Evolutionary conservation across 768 basidiomycete genomes (phyloP), one percentile per base, ranked within the genome.

Genomic region (Mycena venus): DNA sequence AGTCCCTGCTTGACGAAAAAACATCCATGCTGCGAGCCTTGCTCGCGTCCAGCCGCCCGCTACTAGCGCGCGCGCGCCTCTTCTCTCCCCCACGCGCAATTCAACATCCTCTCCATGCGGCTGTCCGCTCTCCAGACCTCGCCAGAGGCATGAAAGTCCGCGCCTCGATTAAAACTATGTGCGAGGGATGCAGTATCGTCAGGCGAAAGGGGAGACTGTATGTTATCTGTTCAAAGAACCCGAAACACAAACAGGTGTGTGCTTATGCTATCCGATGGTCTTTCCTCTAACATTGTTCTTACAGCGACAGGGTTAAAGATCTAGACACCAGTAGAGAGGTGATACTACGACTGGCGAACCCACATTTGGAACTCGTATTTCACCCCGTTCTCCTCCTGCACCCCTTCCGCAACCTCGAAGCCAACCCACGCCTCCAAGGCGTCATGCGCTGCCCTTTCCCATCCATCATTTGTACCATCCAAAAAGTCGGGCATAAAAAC

Each of bases 341-440:
- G 36, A 21, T 31, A 27, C 62, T 79, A 81, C 69, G 72, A 36
- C 67, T 80, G 81, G 64, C 90, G 89, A 61, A 91, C 88, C 98
- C 98, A 99, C 96, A 99, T 96, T 86, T 99, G 95, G 83, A 93
- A 98, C 85, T 95, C 94, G 82, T 97, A 99, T 76, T 89, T 87
- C 55, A 96, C 86, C 12, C 93, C 95, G 67, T 94, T 94, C 83
- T 98, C 96, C 81, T 91, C 91, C 82, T 95, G 93, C 78, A 90
- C 84, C 4, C 95, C 96, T 74, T 88, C 85, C 15, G 93, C 89
- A 59, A 97, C 95, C 14, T 93, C 90, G 78, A 94, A 94, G 34
- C 93, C 96, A 0, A 91, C 91, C 96, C 96, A 99, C 12, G 86
- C 87, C 74, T 88, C 81, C 81, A 98, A 86, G 68, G 91, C 92